Evolutionary conservation across 1,284 basidiomycete genomes (phyloP).

Genomic region (Calocybe gambosa): DNA sequence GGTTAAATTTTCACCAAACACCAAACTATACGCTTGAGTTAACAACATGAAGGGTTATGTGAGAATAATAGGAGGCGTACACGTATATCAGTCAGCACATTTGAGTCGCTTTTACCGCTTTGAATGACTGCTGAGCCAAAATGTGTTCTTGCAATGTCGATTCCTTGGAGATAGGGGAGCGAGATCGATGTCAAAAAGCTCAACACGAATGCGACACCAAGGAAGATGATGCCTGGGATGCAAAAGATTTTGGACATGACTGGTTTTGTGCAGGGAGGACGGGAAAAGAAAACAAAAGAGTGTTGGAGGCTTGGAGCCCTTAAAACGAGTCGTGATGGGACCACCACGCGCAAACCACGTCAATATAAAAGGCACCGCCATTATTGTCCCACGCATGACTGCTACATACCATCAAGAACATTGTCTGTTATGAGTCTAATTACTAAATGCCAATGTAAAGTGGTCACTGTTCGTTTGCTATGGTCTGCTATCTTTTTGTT

Average conservation of each 20-base stretch:
- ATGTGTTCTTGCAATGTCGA: slow-evolving; percentile 59
- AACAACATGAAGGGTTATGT: slow-evolving; percentile 2
- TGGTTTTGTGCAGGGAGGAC: not conserved
- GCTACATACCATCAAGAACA: not conserved
- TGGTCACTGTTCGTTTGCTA: not conserved
- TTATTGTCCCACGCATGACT: slow-evolving; percentile 3
- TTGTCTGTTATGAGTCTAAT: too few relatives aligned
- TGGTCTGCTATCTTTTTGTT: not conserved
- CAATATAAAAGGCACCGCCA: not conserved
- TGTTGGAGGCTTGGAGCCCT: not conserved
- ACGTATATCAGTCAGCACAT: slow-evolving; percentile 39
- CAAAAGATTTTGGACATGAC: slow-evolving; percentile 56
- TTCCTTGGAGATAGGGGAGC: slow-evolving; percentile 53
- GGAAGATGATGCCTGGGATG: slow-evolving; percentile 56
- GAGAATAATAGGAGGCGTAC: slow-evolving; percentile 33
- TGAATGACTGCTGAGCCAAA: slow-evolving; percentile 32
- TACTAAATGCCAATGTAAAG: too few relatives aligned
- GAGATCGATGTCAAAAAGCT: slow-evolving; percentile 65
- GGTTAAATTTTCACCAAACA: slow-evolving; percentile 41
- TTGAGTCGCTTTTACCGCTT: slow-evolving; percentile 20
- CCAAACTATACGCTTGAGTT: slow-evolving; percentile 40
- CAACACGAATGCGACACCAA: slow-evolving; percentile 58
- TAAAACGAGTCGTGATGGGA: not conserved
- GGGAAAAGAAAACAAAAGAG: not conserved
- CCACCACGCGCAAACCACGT: not conserved